Base-by-base conservation (phyloP, 2,329 filamentous ascomycete genomes). In the Alternaria postmessia region DNA sequence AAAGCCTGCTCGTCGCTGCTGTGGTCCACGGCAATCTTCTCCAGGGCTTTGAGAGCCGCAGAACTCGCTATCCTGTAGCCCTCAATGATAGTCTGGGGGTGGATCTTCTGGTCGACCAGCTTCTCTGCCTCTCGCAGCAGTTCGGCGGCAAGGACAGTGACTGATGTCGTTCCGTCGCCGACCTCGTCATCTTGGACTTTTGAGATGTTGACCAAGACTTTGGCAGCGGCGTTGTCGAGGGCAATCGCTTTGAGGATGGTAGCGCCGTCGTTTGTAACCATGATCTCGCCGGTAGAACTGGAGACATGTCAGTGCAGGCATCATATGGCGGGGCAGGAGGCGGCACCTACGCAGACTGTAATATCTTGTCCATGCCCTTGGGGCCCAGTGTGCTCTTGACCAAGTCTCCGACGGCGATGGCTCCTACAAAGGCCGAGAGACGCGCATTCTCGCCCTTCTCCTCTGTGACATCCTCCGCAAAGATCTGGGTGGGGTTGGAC, bases 111-210 rank as follows among this genome's bases (percentile, higher is more conserved):
- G 83, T 96, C 92, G 70, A 99, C 93, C 51, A 99, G 87, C 84
- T 96, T 94, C 84, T 99, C 95, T 48, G 95, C 95, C 82, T 99
- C 95, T 66, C 95, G 90, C 66, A 99, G 86, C 61, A 99, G 87
- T 84, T 99, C 95, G 61, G 95, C 95, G 39, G 95, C 94, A 65
- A 99, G 85, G 16, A 99, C 95, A 43, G 95, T 91, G 57, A 99
- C 95, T n/a, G 94, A 98, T 22, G 95, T 99, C 46, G 95, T 99
- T 60, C 95, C 95, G 78, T 99, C 95, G 76, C 95, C 95, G 24
- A 99, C 94, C 81, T 99, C 95, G 78, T 99, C 95, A 75, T 99
- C 95, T 80, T 99, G 95, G 6, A 99, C 95, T 83, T 99, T 99
- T 65, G 94, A 98, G 73, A 99, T 98, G 81, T 99, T 99, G 78